Evolutionary conservation across 2,329 filamentous ascomycete genomes (phyloP), one percentile per base, ranked within the genome.

Genomic region (Fusarium fujikuroi): DNA sequence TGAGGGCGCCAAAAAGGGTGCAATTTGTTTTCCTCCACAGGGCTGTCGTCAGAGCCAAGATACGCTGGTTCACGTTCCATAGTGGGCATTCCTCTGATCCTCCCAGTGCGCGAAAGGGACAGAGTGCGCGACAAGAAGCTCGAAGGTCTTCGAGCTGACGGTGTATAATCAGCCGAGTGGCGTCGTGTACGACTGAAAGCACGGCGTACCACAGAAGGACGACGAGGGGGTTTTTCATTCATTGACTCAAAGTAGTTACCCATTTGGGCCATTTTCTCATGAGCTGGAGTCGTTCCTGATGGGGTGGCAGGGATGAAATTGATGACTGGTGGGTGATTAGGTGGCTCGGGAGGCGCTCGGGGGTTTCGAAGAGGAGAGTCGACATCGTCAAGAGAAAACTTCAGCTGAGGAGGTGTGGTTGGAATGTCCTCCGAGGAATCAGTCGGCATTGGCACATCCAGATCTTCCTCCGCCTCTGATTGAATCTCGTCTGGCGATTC

Each of bases 351-450:
- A 10, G 89, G 88, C n/a, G 83, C 84, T 52, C 89, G 86, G 19
- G 90, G 90, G 72, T 92, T 92, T 61, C 89, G 84, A 39, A 91
- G 82, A 12, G 90, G 90, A 19, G 89, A 92, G 74, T 91, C 89
- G 28, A 90, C 84, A 59, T 89, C 86, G 40, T 88, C 84, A 72
- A 87, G 82, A 0, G 84, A 83, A 63, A 86, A 84, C 10, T 80
- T 77, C 44, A 83, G 84, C 69, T 88, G 87, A 25, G 87, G 86
- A 19, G 89, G 89, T 32, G 88, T 91, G 16, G 84, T 80, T 12
- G 87, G 86, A 14, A 76, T 80, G 19, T 75, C 75, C 15, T 80
- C 82, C 60, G 84, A 81, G 32, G 83, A 80, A 53, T 80, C 82
- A 36, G 79, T 84, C 6, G 82, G 80, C 15, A 78, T 83, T 6